phyloP scores from a whole-genome alignment of 164 flowering plant genomes.

The Santalum album region DNA sequence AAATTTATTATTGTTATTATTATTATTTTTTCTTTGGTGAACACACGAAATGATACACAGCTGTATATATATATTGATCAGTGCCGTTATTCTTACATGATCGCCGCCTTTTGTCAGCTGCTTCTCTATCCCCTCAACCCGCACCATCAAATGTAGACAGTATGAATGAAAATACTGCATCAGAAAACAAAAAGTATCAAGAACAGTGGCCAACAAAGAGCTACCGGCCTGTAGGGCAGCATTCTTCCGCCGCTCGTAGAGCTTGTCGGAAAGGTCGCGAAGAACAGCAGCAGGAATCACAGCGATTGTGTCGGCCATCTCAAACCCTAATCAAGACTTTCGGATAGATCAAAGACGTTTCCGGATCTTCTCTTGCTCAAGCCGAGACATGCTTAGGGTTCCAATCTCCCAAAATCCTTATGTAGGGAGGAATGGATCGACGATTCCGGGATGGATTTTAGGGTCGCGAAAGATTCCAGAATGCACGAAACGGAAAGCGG shows the following conservation, averaged over 20 bases:
- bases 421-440: too few relatives aligned
- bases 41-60: too few relatives aligned
- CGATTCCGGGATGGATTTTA: too few relatives aligned
- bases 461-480: too few relatives aligned
- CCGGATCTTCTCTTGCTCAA: slow-evolving; percentile 18
- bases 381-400: slow-evolving; percentile 21
- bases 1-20: too few relatives aligned
- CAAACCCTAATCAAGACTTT: neutral
- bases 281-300: slow-evolving; percentile 63
- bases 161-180: neutral
- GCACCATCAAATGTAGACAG: slow-evolving; percentile 12
- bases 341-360: neutral
- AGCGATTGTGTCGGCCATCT: slow-evolving; percentile 60
- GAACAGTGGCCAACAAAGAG: neutral
- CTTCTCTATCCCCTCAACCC: slow-evolving; percentile 95
- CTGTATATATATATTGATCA: too few relatives aligned
- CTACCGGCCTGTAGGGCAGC: slow-evolving; percentile 83
- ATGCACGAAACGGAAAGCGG: too few relatives aligned
- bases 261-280: slow-evolving; percentile 81
- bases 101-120: slow-evolving; percentile 55
- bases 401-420: too few relatives aligned
- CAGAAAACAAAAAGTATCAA: neutral
- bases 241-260: slow-evolving; percentile 93
- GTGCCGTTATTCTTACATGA: slow-evolving; percentile 75
- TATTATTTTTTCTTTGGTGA: too few relatives aligned